Conservation (phyloP, 768 basidiomycete genomes). For the Albatrellus ellisii region DNA sequence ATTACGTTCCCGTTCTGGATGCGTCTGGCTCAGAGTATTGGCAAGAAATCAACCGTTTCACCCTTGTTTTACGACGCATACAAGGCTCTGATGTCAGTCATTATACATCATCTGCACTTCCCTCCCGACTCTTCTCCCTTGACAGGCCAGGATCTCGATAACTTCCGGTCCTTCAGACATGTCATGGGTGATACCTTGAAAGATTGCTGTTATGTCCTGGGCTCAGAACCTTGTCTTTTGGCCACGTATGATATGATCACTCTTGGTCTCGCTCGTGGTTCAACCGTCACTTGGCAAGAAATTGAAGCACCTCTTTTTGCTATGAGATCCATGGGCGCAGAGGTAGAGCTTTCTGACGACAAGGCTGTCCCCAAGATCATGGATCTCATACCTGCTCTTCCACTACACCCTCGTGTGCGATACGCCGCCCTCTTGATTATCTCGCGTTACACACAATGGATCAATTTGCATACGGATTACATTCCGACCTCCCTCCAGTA, state of each 20-base stretch:
- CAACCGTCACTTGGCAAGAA: constrained; percentile 76
- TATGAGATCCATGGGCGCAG: constrained; percentile 95
- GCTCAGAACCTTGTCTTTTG: constrained; percentile 72
- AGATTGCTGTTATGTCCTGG: constrained; percentile 92
- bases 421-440: constrained; percentile 94
- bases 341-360: constrained; percentile 73
- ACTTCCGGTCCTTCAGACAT: constrained; percentile 91
- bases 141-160: constrained; percentile 78
- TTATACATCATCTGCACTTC: constrained; percentile 87
- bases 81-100: constrained; percentile 67
- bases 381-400: constrained; percentile 84
- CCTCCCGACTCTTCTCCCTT: constrained; percentile 56
- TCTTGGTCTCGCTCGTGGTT: constrained; percentile 47
- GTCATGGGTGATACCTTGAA: constrained; percentile 99
- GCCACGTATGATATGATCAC: constrained; percentile 75
- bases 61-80: constrained; percentile 78
- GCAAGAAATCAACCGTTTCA: constrained; percentile 58
- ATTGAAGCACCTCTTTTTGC: constrained; percentile 97
- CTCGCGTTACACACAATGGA: constrained; percentile 95
- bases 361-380: constrained; percentile 91
- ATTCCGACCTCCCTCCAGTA: constrained; percentile 80
- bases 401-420: constrained; percentile 80
- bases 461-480: constrained; percentile 77
- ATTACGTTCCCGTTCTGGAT: constrained; percentile 99
- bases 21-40: constrained; percentile 82